Base-by-base conservation (phyloP, 2,329 filamentous ascomycete species). In the Paraconiothyrium sp. region DNA sequence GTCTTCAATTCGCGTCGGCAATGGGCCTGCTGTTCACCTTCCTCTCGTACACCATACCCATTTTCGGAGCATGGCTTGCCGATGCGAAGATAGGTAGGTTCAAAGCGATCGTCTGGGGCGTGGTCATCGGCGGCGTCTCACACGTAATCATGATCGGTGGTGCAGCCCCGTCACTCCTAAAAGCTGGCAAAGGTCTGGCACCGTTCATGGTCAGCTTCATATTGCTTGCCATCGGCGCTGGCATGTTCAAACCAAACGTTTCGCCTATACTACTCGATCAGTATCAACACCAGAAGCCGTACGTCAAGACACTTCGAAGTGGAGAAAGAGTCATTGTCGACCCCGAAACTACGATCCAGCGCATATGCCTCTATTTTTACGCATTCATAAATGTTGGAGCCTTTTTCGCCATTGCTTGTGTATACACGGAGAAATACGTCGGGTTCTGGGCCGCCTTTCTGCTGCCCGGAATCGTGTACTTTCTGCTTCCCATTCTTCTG, bases 251-350 rank as follows among this genome's bases (percentile, higher is more conserved):
- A 57, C 76, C 77, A 1, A 78, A 82, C 58, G 77, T 84, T 1
- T 75, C 80, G 4, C 82, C 82, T 0, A 76, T 74, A 0, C 67
- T 84, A 0, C 70, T 83, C 35, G 82, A 84, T 55, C 83, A 84
- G 59, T 81, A 82, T 63, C 64, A 70, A 58, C 69, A 82, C 60
- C 78, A 80, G 62, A 77, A 75, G 34, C 71, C 78, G 4, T 82
- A 81, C 58, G 77, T 79, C 20, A 81, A 79, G 64, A 77, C 76
- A 1, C 75, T 84, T 7, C 75, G 79, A 58, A 34, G 79, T 1
- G 90, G 90, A 57, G 85, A 91, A 78, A 87, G 88, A 22, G 88
- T 92, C 65, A 90, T 92, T 65, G 84, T 90, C 49, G 90, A 92
- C 69, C 90, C 89, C 0, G 86, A 87, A 55, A 83, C 89, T 55